Percentiles rank a stretch among this genome's conserved stretches.
Conservation (phyloP, 257 asterid species). For the Handroanthus guayacan region DNA sequence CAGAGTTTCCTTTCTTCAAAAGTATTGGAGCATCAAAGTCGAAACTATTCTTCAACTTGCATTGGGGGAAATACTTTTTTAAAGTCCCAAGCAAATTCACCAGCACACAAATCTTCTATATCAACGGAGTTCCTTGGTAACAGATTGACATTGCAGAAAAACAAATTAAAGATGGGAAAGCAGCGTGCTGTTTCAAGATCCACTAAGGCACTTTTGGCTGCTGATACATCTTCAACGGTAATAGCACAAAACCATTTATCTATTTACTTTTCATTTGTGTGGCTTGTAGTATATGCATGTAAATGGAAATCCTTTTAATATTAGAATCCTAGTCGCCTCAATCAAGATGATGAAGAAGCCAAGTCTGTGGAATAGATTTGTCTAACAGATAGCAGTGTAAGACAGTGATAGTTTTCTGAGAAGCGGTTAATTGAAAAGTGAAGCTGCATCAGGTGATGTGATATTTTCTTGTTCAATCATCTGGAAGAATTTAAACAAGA, state of each 20-base stretch:
- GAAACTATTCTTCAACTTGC: constrained; percentile 64
- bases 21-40: constrained; percentile 63
- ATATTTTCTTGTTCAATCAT: background rate
- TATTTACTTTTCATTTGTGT: background rate
- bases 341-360: constrained; percentile 18
- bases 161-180: constrained; percentile 64
- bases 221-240: constrained; percentile 72
- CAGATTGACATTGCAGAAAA: constrained; percentile 51
- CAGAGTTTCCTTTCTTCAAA: constrained; percentile 68
- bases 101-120: constrained; percentile 56
- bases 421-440: constrained; percentile 3
- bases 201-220: constrained; percentile 70
- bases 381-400: background rate
- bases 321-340: background rate
- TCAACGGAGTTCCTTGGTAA: constrained; percentile 63
- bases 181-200: constrained; percentile 44
- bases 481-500: background rate
- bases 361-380: background rate
- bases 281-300: background rate
- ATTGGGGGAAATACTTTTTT: constrained; percentile 70
- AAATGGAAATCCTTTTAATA: constrained; percentile 3
- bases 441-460: constrained; percentile 9
- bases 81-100: constrained; percentile 70
- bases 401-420: background rate
- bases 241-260: background rate